These are phyloP conservation scores for Pleodorina starrii DNA, from an alignment of 139 green algal genomes.

Conservation along the genomic window DNA sequence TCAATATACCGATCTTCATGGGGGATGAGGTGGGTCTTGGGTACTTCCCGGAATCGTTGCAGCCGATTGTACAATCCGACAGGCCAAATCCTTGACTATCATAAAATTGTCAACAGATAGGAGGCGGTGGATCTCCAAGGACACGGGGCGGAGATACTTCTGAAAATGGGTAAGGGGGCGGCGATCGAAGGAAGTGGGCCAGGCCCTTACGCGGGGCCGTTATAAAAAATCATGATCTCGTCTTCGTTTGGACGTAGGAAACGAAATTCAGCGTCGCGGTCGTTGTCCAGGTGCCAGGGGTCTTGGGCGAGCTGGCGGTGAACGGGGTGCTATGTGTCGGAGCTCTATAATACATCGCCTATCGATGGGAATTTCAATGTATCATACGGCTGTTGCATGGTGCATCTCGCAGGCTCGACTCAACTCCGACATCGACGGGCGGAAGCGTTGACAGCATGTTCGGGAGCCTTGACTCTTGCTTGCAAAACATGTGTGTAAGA, in stretches of 20 bases:
- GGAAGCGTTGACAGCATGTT: no score
- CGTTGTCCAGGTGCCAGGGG: neutral
- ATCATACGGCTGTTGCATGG: no score
- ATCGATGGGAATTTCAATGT: no score
- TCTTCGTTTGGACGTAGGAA: neutral
- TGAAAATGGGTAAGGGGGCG: conserved; percentile 17
- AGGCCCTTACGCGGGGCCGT: no score
- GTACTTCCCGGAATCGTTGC: neutral
- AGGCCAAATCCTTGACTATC: no score
- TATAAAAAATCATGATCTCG: neutral
- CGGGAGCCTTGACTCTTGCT: neutral
- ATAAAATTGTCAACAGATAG: no score
- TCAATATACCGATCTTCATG: no score
- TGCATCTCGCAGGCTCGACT: no score
- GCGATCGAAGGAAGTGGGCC: no score
- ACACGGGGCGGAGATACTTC: neutral
- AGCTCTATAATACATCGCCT: neutral
- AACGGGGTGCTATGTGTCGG: neutral
- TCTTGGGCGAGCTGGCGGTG: neutral
- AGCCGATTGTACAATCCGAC: no score
- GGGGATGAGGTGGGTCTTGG: conserved; percentile 11
- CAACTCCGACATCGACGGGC: no score
- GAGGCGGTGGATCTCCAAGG: neutral
- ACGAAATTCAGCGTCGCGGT: neutral
- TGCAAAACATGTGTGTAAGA: neutral